Base-by-base conservation (phyloP, 345 rosid genomes). In the Lepidium africanum region DNA sequence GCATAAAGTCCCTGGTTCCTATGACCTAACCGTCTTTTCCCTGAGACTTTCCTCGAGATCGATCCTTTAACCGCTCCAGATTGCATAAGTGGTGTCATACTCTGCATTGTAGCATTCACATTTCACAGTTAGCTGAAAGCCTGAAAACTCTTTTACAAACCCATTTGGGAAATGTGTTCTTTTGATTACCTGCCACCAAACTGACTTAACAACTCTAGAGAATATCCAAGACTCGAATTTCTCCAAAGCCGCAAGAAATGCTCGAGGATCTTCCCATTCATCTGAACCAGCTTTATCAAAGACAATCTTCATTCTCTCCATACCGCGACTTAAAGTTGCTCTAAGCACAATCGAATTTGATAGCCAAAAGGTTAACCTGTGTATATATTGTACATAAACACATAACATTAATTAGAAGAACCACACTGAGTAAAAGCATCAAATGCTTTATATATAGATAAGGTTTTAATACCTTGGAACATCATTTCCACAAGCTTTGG, bases 401-500 rank as follows among this genome's bases (percentile, higher is more conserved):
- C 25, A 37, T 0, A 21, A 43, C 10, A 0, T 53, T 46, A 61
- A 0, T 53, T 46, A 61, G 15, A 15, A 35, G 32, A 25, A 46
- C 25, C 2, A 21, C 16, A 9, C 0, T 9, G 51, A 27, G n/a
- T 32, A 51, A 7, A n/a, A 50, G 33, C 7, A 51, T 1, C 5
- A 1, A 25, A 51, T 55, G 8, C 9, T 2, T 4, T 27, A 14
- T 25, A 60, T 60, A 11, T 6, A 53, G n/a, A 54, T 14, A 23
- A 23, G 39, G 65, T 58, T 38, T 11, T 12, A 51, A 50, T 64
- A 90, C 98, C 98, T 87, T 7, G 97, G 89, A 51, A 88, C 96
- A 77, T 93, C 96, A 72, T 87, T 90, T 63, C 97, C 97, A 54
- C 98, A 93, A 40, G 98, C 96, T 83, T 88, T 88, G 41, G 96